Evolutionary conservation across 768 basidiomycete genomes (phyloP), one percentile per base, ranked within the genome.

Genomic region (Kwoniella shandongensis): DNA sequence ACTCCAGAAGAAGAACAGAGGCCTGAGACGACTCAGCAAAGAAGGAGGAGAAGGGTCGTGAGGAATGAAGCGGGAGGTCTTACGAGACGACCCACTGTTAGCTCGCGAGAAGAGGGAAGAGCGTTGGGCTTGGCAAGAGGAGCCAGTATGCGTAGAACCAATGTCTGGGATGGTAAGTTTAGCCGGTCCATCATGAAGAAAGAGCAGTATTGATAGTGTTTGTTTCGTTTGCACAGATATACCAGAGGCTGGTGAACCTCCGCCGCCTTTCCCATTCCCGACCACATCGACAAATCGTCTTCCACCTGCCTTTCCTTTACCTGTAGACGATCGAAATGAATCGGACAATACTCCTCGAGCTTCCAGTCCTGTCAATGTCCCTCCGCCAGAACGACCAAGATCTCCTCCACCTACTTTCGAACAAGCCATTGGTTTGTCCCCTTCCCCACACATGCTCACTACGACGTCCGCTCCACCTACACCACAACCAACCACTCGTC

Each of bases 161-260:
- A 70, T 51, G 64, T 73, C 1, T 73, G 72, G 72, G 72, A 73
- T 55, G 67, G 69, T 73, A 42, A 51, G 71, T 65, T 7, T 25
- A 7, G 11, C 22, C 26, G 20, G 35, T 50, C 17, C 0, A 4
- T 56, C 7, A 30, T 48, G 4, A n/a, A 10, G 22, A 11, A 13
- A 52, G 12, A 27, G 38, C 15, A 44, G 54, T 59, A 61, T n/a
- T n/a, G n/a, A n/a, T n/a, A n/a, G n/a, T 25, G 3, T 3, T 44
- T 7, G 13, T 29, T 10, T 30, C n/a, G 4, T 26, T 27, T 11
- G 35, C 27, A 17, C 50, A 68, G 68, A 70, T 47, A 59, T 73
- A 41, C 72, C 72, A 4, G 72, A 73, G 41, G 39, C 61, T 12
- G 58, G 29, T 18, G 72, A 73, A 45, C 60, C 72, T 13, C 72